Conservation (phyloP, 192 early-diverging fungal species). For the Funneliformis mosseae region DNA sequence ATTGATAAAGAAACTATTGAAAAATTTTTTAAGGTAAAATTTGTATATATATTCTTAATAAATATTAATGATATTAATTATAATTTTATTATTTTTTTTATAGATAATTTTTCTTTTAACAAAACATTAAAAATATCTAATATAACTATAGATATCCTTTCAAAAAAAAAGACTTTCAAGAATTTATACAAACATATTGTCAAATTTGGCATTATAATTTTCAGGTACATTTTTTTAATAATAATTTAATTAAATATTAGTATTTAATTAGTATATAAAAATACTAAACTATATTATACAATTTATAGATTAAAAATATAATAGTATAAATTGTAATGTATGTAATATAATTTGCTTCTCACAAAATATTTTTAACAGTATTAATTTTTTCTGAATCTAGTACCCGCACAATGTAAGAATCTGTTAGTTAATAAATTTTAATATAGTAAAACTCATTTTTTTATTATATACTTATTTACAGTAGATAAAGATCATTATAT, state of each 20-base stretch:
- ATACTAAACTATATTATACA: no score
- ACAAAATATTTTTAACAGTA: no score
- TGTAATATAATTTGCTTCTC: no score
- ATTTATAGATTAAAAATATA: no score
- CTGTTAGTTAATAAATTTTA: background rate
- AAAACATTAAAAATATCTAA: background rate
- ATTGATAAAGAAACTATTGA: background rate
- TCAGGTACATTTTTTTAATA: background rate
- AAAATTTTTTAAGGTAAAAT: background rate
- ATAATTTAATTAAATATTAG: background rate
- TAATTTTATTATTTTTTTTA: no score
- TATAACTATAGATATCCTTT: background rate
- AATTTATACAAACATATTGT: background rate
- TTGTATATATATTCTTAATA: background rate
- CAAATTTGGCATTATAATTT: background rate
- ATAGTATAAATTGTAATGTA: no score
- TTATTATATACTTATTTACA: no score
- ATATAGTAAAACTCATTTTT: background rate
- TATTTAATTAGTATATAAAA: background rate
- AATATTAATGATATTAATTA: background rate
- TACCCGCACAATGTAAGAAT: background rate
- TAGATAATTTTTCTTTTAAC: background rate
- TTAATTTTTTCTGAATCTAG: background rate
- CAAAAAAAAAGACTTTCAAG: background rate
- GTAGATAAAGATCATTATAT: background rate